Evolutionary conservation across 2,329 filamentous ascomycete species (phyloP).

Genomic region (Fusarium sulawesiense): DNA sequence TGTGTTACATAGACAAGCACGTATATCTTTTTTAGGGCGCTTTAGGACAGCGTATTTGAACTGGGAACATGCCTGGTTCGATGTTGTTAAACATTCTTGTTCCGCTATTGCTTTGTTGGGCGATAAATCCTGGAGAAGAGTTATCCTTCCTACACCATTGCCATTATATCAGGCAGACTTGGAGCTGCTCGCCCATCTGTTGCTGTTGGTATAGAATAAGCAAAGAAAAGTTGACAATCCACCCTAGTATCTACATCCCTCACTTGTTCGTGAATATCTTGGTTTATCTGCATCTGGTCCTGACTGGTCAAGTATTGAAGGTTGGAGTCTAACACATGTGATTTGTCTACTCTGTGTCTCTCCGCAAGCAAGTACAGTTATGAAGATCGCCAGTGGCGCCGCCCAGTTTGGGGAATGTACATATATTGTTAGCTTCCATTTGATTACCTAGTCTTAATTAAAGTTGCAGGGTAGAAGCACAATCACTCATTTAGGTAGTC

Average conservation of each 20-base stretch:
- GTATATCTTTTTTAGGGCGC: conserved; percentile 35
- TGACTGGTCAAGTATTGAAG: neutral
- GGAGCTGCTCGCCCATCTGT: conserved; percentile 6
- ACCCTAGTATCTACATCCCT: neutral
- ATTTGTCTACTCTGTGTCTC: neutral
- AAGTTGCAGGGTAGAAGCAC: neutral
- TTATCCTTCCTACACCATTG: conserved; percentile 41
- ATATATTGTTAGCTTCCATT: neutral
- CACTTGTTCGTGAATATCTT: neutral
- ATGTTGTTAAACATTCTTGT: conserved; percentile 5
- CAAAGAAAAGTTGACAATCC: conserved; percentile 12
- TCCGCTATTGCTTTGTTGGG: conserved; percentile 14
- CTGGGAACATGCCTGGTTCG: conserved; percentile 17
- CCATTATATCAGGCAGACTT: conserved; percentile 7
- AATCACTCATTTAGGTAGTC: neutral
- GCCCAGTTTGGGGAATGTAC: neutral
- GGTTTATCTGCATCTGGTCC: neutral
- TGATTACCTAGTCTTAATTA: neutral
- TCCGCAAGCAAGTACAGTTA: neutral
- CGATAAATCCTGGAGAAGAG: conserved; percentile 18
- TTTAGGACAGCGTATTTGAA: conserved; percentile 23
- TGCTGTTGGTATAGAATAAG: conserved; percentile 20
- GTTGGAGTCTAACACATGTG: neutral
- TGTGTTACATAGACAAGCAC: conserved; percentile 40
- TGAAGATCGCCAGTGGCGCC: neutral